A percentile compares a stretch with the other conserved stretches of the same genome.
Conservation (phyloP, 306 rosid species). For the Cercis canadensis region DNA sequence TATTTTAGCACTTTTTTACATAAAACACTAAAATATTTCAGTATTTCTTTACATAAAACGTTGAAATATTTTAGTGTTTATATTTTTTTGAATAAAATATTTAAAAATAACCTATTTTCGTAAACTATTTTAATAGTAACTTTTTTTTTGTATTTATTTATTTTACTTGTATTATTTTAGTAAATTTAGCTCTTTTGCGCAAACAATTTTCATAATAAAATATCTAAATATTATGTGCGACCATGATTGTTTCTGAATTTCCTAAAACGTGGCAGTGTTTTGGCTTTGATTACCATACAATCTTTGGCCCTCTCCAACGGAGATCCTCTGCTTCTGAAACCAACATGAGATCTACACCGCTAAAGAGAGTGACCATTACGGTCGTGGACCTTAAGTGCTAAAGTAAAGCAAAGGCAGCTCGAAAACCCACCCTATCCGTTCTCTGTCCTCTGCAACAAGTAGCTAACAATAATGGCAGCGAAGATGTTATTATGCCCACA, state of each 20-base stretch:
- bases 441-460: background rate
- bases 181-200: too few relatives aligned
- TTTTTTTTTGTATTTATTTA: too few relatives aligned
- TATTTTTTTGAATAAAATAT: too few relatives aligned
- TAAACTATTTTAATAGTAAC: too few relatives aligned
- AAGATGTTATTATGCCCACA: constrained; percentile 39
- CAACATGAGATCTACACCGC: background rate
- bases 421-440: constrained; percentile 23
- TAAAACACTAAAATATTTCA: too few relatives aligned
- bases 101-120: too few relatives aligned
- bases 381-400: background rate
- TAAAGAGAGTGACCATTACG: background rate
- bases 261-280: constrained; percentile 8
- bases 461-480: constrained; percentile 34
- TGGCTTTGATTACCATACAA: constrained; percentile 6
- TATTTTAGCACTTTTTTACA: too few relatives aligned
- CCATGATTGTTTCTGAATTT: background rate
- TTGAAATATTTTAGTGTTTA: too few relatives aligned
- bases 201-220: too few relatives aligned
- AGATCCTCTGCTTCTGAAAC: background rate
- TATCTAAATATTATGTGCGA: background rate
- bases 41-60: too few relatives aligned
- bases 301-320: background rate
- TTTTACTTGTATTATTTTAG: too few relatives aligned
- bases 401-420: background rate